These are phyloP conservation scores for Pelargonium cotyledonis DNA, from an alignment of 441 rosid genomes.

Conservation along the genomic window DNA sequence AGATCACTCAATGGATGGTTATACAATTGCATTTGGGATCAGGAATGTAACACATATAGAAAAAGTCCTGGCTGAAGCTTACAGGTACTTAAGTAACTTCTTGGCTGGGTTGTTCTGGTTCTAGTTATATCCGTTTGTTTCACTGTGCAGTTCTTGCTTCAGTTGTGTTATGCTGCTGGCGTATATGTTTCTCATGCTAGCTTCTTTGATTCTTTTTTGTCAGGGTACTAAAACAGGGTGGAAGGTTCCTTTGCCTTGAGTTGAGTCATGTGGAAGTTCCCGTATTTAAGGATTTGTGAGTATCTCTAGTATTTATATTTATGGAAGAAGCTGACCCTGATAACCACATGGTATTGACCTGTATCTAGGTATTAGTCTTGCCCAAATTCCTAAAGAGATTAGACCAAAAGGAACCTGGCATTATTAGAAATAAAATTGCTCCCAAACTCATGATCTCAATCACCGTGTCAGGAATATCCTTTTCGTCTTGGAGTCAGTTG, in stretches of 20 bases:
- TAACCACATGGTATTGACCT: background rate
- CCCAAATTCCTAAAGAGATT: too few relatives aligned
- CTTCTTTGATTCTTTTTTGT: conserved; percentile 18
- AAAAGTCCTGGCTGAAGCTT: conserved; percentile 82
- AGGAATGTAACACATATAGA: conserved; percentile 96
- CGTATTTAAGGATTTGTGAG: conserved; percentile 80
- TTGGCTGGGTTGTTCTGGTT: background rate
- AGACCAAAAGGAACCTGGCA: too few relatives aligned
- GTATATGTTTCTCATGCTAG: background rate
- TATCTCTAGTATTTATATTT: conserved; percentile 17
- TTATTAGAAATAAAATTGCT: too few relatives aligned
- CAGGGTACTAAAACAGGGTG: conserved; percentile 85
- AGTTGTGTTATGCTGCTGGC: background rate
- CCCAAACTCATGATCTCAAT: background rate
- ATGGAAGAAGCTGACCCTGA: background rate
- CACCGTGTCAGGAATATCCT: background rate
- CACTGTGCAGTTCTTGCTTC: background rate
- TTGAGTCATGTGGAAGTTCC: conserved; percentile 87
- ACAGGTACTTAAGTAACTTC: conserved; percentile 40
- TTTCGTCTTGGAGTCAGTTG: background rate
- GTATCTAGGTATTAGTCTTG: background rate
- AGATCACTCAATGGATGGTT: conserved; percentile 80
- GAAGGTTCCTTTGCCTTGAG: conserved; percentile 92
- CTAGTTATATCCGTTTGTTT: background rate
- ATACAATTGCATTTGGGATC: conserved; percentile 92